These are phyloP conservation scores for Podosphaera fusca DNA, from an alignment of 2,329 filamentous ascomycete genomes.

Conservation along the genomic window DNA sequence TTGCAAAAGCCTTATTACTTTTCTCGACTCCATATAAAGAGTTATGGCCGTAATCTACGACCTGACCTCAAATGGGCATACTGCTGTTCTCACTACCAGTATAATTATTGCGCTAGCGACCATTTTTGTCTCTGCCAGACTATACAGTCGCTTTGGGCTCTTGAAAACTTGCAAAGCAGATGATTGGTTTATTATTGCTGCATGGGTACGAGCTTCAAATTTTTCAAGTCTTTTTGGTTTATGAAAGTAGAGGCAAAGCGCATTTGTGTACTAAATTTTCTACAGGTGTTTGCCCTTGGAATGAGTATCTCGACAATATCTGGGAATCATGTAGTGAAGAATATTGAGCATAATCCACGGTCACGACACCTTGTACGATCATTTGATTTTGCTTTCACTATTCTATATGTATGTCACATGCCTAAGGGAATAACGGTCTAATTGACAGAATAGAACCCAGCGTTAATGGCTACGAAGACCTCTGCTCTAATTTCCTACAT, in stretches of 20 bases:
- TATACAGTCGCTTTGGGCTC: slow-evolving; percentile 50
- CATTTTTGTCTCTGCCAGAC: slow-evolving; percentile 49
- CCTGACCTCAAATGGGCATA: slow-evolving; percentile 20
- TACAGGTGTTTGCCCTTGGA: slow-evolving; percentile 24
- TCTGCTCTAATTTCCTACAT: slow-evolving; percentile 87
- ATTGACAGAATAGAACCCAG: slow-evolving; percentile 42
- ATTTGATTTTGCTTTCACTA: slow-evolving; percentile 39
- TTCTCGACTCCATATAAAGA: too few relatives aligned
- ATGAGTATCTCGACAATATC: neutral
- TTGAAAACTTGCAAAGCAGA: slow-evolving; percentile 51
- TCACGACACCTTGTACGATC: slow-evolving; percentile 22
- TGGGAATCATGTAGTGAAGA: neutral
- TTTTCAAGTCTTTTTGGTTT: neutral
- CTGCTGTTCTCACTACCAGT: slow-evolving; percentile 48
- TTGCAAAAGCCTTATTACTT: too few relatives aligned
- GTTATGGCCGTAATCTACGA: neutral
- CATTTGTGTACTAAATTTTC: slow-evolving; percentile 24
- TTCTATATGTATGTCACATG: slow-evolving; percentile 29
- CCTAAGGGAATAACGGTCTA: neutral
- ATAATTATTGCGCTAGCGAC: slow-evolving; percentile 46
- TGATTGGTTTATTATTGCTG: slow-evolving; percentile 59
- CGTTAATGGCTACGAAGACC: slow-evolving; percentile 75
- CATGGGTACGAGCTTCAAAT: slow-evolving; percentile 32
- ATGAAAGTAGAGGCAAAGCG: neutral
- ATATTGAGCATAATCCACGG: neutral